Evolutionary conservation across 768 basidiomycete genomes (phyloP).

Genomic region (Podaxis sp.): DNA sequence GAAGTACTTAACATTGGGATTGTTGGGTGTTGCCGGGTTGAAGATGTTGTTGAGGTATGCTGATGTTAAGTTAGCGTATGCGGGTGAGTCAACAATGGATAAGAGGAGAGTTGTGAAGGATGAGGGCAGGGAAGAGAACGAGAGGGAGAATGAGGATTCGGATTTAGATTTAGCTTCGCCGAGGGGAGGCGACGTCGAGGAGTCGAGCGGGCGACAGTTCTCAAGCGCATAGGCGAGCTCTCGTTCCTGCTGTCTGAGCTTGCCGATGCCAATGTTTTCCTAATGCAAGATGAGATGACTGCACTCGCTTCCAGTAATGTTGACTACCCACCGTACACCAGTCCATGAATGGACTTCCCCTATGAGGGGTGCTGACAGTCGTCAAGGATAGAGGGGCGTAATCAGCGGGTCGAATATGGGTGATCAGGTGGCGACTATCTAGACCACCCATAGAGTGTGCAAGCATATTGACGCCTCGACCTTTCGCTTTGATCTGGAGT

Average conservation of each 20-base stretch:
- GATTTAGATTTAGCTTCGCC: conserved; percentile 18
- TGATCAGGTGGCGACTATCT: conserved; percentile 90
- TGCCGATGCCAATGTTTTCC: conserved; percentile 92
- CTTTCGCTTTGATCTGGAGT: conserved; percentile 59
- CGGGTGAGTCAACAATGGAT: conserved; percentile 90
- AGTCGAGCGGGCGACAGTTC: background rate
- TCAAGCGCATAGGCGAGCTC: conserved; percentile 18
- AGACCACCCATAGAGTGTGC: conserved; percentile 99
- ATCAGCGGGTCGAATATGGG: conserved; percentile 73
- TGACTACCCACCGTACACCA: conserved; percentile 79
- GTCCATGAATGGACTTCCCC: conserved; percentile 98
- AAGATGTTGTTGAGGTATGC: conserved; percentile 74
- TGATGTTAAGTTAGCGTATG: conserved; percentile 91
- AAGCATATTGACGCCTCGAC: conserved; percentile 85
- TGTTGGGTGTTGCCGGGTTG: conserved; percentile 78
- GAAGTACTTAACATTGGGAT: conserved; percentile 84
- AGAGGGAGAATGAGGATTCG: conserved; percentile 35
- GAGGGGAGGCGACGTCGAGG: background rate
- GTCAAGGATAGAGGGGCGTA: conserved; percentile 88
- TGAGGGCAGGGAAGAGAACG: conserved; percentile 66
- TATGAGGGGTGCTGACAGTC: conserved; percentile 88
- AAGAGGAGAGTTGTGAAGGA: conserved; percentile 86
- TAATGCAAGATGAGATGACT: conserved; percentile 21
- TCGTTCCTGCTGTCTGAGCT: conserved; percentile 38
- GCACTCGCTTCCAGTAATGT: background rate